Evolutionary conservation across 768 basidiomycete genomes (phyloP), one percentile per base, ranked within the genome.

Genomic region (Mrakia gelida): DNA sequence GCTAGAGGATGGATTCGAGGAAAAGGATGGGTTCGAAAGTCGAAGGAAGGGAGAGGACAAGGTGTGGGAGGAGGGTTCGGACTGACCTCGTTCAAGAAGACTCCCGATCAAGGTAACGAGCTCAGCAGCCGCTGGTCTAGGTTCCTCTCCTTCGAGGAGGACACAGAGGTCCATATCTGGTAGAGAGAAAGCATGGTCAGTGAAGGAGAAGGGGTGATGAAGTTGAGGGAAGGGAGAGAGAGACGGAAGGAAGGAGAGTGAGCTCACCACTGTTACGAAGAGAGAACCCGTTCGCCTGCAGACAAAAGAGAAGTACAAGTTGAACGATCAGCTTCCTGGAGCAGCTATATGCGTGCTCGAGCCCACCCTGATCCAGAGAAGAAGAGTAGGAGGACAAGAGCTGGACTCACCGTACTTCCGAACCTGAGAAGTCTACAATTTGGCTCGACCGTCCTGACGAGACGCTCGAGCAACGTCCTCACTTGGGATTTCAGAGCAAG

Each of bases 151-250:
- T 77, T 90, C 88, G 13, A 97, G 93, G 83, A 99, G 88, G 85
- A 95, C 98, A 84, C 95, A 98, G 49, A 99, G 87, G 86, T 99
- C 96, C 96, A 99, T 98, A 85, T 99, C 96, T 98, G 82, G 18
- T 34, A 28, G 18, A 21, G 45, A 26, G 65, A 75, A 21, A 62
- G 28, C 45, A 45, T 45, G 38, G 45, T 45, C 11, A 52, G 49
- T 5, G 49, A 34, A 34, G 26, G 30, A 41, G 34, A 68, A 41
- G 56, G 28, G 68, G 8, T 38, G n/a, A 13, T 30, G 65, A 43
- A 38, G 62, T 13, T 6, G 73, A 41, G 38, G 41, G 61, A 62
- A 16, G 45, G 21, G 18, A 26, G 13, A 8, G 54, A 26, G 41
- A 13, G 38, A 52, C 49, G 38, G 30, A 61, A 59, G 56, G 34